Percentiles rank a stretch among this genome's conserved stretches.
Evolutionary conservation across 192 early-diverging fungal genomes (phyloP).

Genomic region (Dimargaris cristalligena): DNA sequence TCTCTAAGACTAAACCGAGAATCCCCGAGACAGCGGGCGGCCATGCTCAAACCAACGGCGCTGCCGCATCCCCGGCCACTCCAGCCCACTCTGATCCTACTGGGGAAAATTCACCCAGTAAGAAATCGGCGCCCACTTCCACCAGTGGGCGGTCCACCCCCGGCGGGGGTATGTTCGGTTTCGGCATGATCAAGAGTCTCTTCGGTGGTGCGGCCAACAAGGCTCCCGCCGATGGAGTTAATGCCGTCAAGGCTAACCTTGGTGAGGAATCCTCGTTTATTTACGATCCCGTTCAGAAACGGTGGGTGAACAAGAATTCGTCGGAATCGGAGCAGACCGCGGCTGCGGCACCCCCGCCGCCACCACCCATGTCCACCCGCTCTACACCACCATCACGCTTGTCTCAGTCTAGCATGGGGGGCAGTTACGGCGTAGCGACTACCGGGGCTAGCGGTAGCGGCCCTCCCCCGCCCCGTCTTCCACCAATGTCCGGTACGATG

Average conservation of each 20-base stretch:
- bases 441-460: not conserved
- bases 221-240: constrained; percentile 12
- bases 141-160: constrained; percentile 12
- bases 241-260: constrained; percentile 63
- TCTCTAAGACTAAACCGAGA: constrained; percentile 17
- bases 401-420: too few relatives aligned
- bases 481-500: not conserved
- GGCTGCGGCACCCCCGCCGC: not conserved
- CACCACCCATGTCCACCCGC: not conserved
- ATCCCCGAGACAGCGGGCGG: not conserved
- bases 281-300: constrained; percentile 70
- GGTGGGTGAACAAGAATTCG: constrained; percentile 73
- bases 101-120: not conserved
- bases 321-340: not conserved
- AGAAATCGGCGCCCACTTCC: not conserved
- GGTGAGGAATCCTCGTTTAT: constrained; percentile 69
- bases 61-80: not conserved
- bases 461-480: not conserved
- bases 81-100: not conserved
- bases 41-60: constrained; percentile 11
- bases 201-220: constrained; percentile 26
- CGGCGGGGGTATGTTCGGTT: constrained; percentile 20
- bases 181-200: constrained; percentile 28
- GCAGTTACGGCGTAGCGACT: not conserved
- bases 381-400: not conserved